Evolutionary conservation across 1,139 yeast species (phyloP).

Genomic region (Yamadazyma membranifaciens): DNA sequence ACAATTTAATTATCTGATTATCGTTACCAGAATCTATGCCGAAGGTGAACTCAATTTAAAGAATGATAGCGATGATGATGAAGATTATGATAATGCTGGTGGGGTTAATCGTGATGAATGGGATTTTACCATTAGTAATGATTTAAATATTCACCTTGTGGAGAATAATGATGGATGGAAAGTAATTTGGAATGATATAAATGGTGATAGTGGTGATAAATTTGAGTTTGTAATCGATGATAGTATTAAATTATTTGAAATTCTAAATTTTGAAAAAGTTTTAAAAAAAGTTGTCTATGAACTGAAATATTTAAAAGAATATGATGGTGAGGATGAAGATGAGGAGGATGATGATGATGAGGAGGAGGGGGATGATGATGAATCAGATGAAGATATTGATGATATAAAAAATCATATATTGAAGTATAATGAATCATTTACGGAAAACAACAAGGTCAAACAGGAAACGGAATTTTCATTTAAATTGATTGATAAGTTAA

Average conservation of each 20-base stretch:
- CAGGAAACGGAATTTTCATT: neutral
- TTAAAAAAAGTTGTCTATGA: slow-evolving; percentile 75
- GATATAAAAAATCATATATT: slow-evolving; percentile 14
- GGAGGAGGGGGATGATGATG: slow-evolving; percentile 16
- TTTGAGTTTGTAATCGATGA: slow-evolving; percentile 79
- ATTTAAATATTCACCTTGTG: slow-evolving; percentile 47
- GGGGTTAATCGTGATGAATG: slow-evolving; percentile 51
- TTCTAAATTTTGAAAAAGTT: slow-evolving; percentile 63
- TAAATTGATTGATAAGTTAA: neutral
- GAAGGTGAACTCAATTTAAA: slow-evolving; percentile 59
- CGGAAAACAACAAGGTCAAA: slow-evolving; percentile 6
- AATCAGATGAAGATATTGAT: slow-evolving; percentile 12
- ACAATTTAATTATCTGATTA: slow-evolving; percentile 67
- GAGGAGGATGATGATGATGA: slow-evolving; percentile 34
- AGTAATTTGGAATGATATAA: slow-evolving; percentile 77
- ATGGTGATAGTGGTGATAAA: slow-evolving; percentile 83
- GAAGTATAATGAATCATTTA: neutral
- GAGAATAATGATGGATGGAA: neutral
- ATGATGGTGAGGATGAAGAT: slow-evolving; percentile 51
- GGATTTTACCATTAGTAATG: slow-evolving; percentile 65
- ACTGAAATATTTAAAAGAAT: slow-evolving; percentile 54
- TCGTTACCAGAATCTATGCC: slow-evolving; percentile 65
- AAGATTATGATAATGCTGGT: slow-evolving; percentile 40
- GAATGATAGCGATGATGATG: slow-evolving; percentile 35
- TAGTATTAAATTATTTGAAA: slow-evolving; percentile 52